Evolutionary conservation across 208 protist species (phyloP), one percentile per base, ranked within the genome.

Genomic region (Eutreptiella sp.): DNA sequence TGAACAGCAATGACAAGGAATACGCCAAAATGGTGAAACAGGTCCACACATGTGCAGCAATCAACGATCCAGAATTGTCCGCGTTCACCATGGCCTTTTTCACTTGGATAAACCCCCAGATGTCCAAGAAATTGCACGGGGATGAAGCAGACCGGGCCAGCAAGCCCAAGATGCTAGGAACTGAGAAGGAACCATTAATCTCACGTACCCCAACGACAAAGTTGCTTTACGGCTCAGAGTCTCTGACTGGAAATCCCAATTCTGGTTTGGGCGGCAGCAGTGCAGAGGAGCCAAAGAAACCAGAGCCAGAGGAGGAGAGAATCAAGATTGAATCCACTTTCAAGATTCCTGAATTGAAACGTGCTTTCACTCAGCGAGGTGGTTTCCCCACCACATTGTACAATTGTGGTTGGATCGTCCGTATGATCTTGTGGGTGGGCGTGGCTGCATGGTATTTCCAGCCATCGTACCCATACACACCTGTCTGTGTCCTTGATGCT

Each of bases 21-120:
- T 24, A 55, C 47, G 16, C 54, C 11, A 21, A 61, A n/a, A 16
- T 62, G 7, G 54, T 61, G 19, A 61, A 62, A 38, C 27, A 62
- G n/a, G n/a, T n/a, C n/a, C n/a, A n/a, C n/a, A n/a, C 50, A 55
- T 19, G 24, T n/a, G n/a, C 16, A 16, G 54, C 9, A 46, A 55
- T 16, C 54, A 46, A 62, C n/a, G 54, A 54, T 7, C 14, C 26
- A 16, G 9, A 61, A 26, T 16, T 50, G 19, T 55, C 34, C 46
- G 27, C 19, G n/a, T 11, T n/a, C 7, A 24, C 38, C 11, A 5
- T n/a, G n/a, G n/a, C n/a, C 46, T 62, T 62, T 46, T 62, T 62
- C 50, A n/a, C n/a, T n/a, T n/a, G n/a, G n/a, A n/a, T n/a, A n/a
- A n/a, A n/a, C n/a, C n/a, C n/a, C n/a, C n/a, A n/a, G n/a, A n/a